Base-by-base conservation (phyloP, 31 red algal genomes). In the Endocladia muricata region DNA sequence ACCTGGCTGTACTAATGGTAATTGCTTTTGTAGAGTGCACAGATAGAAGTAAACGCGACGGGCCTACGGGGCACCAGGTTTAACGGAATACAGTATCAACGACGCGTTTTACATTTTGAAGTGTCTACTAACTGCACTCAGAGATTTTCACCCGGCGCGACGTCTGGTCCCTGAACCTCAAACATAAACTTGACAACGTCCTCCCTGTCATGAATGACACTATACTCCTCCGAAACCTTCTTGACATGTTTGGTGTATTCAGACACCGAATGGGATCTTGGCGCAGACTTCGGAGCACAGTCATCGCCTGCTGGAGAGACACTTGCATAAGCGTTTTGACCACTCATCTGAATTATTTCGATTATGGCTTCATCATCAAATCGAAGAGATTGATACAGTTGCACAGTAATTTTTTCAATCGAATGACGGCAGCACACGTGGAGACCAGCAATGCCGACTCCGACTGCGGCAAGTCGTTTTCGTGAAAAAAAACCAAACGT, bases 321-420 rank as follows among this genome's bases (percentile, higher is more conserved):
- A 25, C 41, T 69, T 36, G 26, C 25, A 25, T 69, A 69, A 0
- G 36, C 36, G 0, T 69, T 9, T 13, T 22, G 41, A 19, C 0
- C 65, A 0, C 26, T 69, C 65, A 69, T 69, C 36, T 69, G 65
- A 22, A 69, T 41, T 41, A 69, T 69, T 41, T 41, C 36, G 33
- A 69, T 69, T 19, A 69, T 69, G 15, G 11, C 17, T 0, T 69
- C 65, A 69, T 69, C 65, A 15, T 36, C 11, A 41, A 69, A 36
- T 7, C 36, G 15, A 36, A 69, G 65, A 41, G 65, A 37, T 41
- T 0, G 9, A 25, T 69, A 69, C 9, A 69, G 36, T 25, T 69
- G 65, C 41, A 69, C 65, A 19, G 65, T 13, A 36, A 0, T 36
- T 26, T 36, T 36, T 13, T 69, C 25, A 13, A 69, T 11, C 19